Conservation (phyloP, 306 rosid genomes). For the Astragalus membranaceus region DNA sequence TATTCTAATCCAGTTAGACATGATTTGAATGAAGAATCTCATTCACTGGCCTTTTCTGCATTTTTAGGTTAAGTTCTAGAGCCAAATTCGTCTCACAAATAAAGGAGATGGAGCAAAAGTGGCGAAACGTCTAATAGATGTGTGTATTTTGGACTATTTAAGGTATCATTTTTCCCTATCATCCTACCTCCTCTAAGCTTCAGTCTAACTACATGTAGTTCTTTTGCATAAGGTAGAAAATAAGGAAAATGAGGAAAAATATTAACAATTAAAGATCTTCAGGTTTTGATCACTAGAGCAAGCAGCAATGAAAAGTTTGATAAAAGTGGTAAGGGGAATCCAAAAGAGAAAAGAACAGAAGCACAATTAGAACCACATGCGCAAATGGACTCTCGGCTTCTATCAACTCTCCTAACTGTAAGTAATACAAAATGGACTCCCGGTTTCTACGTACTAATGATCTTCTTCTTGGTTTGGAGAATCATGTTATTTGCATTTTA, state of each 20-base stretch:
- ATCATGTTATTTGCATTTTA: too few species aligned
- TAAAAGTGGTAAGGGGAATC: conserved; percentile 37
- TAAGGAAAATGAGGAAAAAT: not conserved
- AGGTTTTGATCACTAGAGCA: conserved; percentile 69
- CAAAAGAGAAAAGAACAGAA: conserved; percentile 29
- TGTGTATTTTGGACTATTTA: conserved; percentile 86
- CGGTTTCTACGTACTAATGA: too few species aligned
- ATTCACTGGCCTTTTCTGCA: conserved; percentile 8
- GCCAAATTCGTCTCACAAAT: conserved; percentile 73
- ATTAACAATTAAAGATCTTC: conserved; percentile 20
- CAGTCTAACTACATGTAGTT: not conserved
- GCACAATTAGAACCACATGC: conserved; percentile 41
- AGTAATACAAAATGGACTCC: conserved; percentile 22
- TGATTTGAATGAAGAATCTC: not conserved
- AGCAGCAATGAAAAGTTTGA: conserved; percentile 38
- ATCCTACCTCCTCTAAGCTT: not conserved
- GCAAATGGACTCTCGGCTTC: conserved; percentile 85
- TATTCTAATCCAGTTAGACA: conserved; percentile 5
- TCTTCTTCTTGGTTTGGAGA: too few species aligned
- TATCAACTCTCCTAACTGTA: conserved; percentile 78
- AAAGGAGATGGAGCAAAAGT: conserved; percentile 91
- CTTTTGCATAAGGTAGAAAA: not conserved
- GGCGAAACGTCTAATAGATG: conserved; percentile 87
- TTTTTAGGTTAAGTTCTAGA: conserved; percentile 79
- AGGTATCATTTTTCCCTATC: conserved; percentile 44